Base-by-base conservation (phyloP, 208 protist species). In the Leishmania guyanensis region DNA sequence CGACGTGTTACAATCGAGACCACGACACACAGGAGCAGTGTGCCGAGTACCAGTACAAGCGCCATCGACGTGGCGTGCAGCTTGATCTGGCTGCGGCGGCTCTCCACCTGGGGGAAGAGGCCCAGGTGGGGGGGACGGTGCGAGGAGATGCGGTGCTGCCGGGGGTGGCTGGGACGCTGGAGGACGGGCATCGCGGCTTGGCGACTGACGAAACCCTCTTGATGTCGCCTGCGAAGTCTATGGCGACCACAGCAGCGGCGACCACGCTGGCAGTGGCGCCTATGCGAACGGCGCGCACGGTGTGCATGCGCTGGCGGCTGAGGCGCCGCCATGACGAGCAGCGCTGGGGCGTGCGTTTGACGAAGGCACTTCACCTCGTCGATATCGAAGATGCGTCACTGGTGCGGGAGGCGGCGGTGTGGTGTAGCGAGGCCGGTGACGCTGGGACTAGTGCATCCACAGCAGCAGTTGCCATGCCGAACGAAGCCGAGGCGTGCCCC, bases 1-100 rank as follows among this genome's bases (percentile, higher is more conserved):
- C 75, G 12, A 90, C 84, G 20, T 97, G 94, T 79, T 97, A 89
- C 70, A 94, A 89, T 75, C 81, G 88, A 6, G 88, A 91, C 78
- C 94, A 97, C 82, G 91, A 95, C 72, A 79, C 70, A 22, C 77
- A 88, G 53, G 90, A 94, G 54, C 71, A 85, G 53, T 97, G 94
- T 75, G 93, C 92, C 14, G 92, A 97, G 87, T 96, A 91, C 78
- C 88, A 90, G 14, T 90, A 87, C 76, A 97, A 97, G 82, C 83
- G 71, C 16, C 81, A 88, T 43, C 71, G 77, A 3, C 78, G 83
- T 1, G 64, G 77, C 6, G 77, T 83, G 60, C 76, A 88, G 39
- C 65, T 68, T 20, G 69, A 75, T 22, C 9, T 88, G 36, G 56
- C 46, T 10, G 64, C 71, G 39, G 75, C 69, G 14, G 36, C 65